phyloP scores from a whole-genome alignment of 345 rosid genomes.

The Populus deltoides region DNA sequence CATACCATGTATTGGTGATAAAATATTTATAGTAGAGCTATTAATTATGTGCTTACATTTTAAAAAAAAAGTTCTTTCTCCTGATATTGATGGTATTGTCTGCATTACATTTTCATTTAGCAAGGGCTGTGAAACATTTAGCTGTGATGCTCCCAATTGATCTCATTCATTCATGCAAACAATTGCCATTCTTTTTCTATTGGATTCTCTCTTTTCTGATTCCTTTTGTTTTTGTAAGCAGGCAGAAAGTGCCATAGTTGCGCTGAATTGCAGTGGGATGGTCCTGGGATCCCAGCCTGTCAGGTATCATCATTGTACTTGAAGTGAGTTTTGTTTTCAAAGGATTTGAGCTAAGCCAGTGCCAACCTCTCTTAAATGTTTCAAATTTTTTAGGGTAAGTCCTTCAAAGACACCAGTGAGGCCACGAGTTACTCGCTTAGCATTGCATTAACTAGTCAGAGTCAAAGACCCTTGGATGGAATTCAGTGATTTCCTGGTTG shows the following conservation, averaged over 20 bases:
- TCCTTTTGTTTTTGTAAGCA: slow-evolving; percentile 28
- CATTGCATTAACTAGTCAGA: slow-evolving; percentile 28
- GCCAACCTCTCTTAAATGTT: background rate
- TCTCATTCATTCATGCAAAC: background rate
- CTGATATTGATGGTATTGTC: background rate
- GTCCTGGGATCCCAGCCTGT: slow-evolving; percentile 65
- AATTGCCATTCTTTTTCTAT: background rate
- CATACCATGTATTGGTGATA: background rate
- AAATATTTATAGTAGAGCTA: background rate
- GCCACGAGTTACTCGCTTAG: slow-evolving; percentile 58
- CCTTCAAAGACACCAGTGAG: slow-evolving; percentile 86
- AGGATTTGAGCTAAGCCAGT: background rate
- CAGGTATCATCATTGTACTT: slow-evolving; percentile 38
- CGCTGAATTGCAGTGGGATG: slow-evolving; percentile 76
- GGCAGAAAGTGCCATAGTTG: slow-evolving; percentile 81
- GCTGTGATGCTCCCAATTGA: background rate
- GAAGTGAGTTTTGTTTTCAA: background rate
- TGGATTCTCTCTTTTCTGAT: background rate
- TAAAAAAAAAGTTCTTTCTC: background rate
- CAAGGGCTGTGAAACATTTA: background rate
- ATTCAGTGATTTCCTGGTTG: slow-evolving; percentile 21
- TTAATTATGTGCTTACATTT: background rate
- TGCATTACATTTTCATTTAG: background rate
- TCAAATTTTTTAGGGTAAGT: slow-evolving; percentile 51
- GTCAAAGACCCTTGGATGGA: slow-evolving; percentile 30